Evolutionary conservation across 2,329 filamentous ascomycete genomes (phyloP), one percentile per base, ranked within the genome.

Genomic region (Calonectria fujianensis): DNA sequence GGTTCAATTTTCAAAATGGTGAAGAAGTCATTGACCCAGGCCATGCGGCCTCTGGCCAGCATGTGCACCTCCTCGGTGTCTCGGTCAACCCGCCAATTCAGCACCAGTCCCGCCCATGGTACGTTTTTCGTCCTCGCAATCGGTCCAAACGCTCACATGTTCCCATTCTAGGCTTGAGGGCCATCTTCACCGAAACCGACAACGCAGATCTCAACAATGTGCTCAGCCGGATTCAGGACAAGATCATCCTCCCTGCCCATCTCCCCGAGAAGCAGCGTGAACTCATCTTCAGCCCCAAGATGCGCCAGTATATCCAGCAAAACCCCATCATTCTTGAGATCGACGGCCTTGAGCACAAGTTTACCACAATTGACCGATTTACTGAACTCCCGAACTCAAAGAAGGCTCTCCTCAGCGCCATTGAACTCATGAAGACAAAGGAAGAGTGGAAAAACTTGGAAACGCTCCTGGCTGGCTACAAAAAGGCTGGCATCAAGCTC

Each of bases 231-330:
- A 88, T 94, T 81, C 91, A 92, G 76, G 84, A 88, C 59, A 89
- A 90, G 78, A 88, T 93, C 82, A 90, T 94, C 82, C 84, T 94
- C 52, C 92, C 92, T n/a, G 84, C 88, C 39, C 90, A 92, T 81
- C 89, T 94, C 35, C 86, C 88, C 29, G 72, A 82, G 35, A 83
- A 85, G 66, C 89, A 93, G 84, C 89, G 87, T 78, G 86, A 89
- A 77, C 86, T 90, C 74, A 84, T 94, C 78, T 89, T 88, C 84
- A 85, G 86, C 73, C 76, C 81, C 18, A 87, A 86, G 75, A 85
- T 88, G 82, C 84, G 86, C 76, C 84, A 87, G 76, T 83, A 83
- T 73, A 88, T 94, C 51, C 84, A 89, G 74, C 84, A 86, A 45
- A 90, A 92, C 81, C 90, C 91, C 48, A 86, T 92, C 75, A 86